A percentile compares a stretch with the other conserved stretches of the same genome.
These are phyloP conservation scores for Inga oerstediana DNA, from an alignment of 306 rosid species.

Conservation along the genomic window DNA sequence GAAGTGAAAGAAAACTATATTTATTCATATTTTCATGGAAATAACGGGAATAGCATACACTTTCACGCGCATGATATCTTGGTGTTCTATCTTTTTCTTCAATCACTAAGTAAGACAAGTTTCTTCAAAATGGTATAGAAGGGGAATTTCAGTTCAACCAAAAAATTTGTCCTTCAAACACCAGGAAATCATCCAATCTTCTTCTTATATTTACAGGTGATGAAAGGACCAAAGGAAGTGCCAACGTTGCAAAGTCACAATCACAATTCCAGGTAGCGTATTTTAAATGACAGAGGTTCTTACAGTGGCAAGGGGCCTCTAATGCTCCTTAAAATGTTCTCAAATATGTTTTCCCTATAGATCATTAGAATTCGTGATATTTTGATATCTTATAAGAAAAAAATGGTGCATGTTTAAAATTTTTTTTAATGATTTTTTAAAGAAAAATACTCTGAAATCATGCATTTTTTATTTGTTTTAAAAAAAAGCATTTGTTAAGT, in stretches of 20 bases:
- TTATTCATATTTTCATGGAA: not conserved
- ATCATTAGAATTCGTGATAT: no score
- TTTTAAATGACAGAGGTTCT: not conserved
- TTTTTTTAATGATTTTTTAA: no score
- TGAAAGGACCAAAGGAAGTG: conserved; percentile 24
- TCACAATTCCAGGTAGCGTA: conserved; percentile 45
- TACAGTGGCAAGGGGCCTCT: no score
- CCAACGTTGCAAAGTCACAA: conserved; percentile 34
- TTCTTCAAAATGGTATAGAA: not conserved
- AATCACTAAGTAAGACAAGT: not conserved
- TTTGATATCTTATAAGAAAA: no score
- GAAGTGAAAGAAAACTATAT: not conserved
- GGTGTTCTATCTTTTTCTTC: not conserved
- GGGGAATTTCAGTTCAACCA: not conserved
- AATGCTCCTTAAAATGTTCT: no score
- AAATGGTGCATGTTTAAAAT: no score
- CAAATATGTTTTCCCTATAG: no score
- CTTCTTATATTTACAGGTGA: conserved; percentile 27
- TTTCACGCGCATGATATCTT: not conserved
- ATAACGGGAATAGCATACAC: no score
- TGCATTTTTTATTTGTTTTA: no score
- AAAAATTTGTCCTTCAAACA: not conserved
- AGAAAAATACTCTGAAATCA: no score
- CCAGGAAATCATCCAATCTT: not conserved
- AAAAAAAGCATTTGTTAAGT: no score